Percentiles rank a stretch among this genome's conserved stretches.
Conservation (phyloP, 768 basidiomycete species). For the Hericium coralloides region DNA sequence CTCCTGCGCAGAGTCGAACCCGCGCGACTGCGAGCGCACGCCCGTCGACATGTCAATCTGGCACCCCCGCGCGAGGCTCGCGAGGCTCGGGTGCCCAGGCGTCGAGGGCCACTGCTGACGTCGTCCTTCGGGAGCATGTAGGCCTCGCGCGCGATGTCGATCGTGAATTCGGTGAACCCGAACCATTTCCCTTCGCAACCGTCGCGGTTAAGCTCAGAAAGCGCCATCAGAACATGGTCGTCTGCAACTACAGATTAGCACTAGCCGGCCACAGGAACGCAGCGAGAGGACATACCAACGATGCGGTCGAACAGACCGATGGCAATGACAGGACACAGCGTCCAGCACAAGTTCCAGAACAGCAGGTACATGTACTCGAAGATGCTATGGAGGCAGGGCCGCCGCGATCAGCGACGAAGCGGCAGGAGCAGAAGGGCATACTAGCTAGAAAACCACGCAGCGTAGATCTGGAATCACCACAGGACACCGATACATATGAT, state of each 20-base stretch:
- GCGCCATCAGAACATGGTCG: constrained; percentile 75
- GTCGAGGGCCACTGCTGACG: constrained; percentile 23
- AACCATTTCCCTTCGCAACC: constrained; percentile 85
- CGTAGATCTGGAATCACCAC: too few relatives aligned
- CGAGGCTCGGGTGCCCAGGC: neutral
- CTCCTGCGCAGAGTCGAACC: too few relatives aligned
- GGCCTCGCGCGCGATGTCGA: constrained; percentile 45
- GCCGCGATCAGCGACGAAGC: neutral
- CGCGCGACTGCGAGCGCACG: too few relatives aligned
- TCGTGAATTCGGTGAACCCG: constrained; percentile 58
- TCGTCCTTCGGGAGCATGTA: constrained; percentile 25
- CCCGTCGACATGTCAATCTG: constrained; percentile 87
- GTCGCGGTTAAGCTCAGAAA: constrained; percentile 83
- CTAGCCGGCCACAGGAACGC: neutral
- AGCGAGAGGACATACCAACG: constrained; percentile 54
- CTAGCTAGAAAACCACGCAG: constrained; percentile 91
- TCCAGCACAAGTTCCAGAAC: constrained; percentile 99
- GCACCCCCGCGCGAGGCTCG: constrained; percentile 34
- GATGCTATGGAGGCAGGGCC: constrained; percentile 36
- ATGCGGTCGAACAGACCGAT: too few relatives aligned
- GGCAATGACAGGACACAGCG: too few relatives aligned
- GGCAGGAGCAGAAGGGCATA: constrained; percentile 30
- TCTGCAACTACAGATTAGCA: constrained; percentile 33
- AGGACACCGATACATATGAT: too few relatives aligned
- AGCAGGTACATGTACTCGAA: constrained; percentile 92